Evolutionary conservation across 2,329 filamentous ascomycete genomes (phyloP).

Genomic region (Taxawa tesnikishii): DNA sequence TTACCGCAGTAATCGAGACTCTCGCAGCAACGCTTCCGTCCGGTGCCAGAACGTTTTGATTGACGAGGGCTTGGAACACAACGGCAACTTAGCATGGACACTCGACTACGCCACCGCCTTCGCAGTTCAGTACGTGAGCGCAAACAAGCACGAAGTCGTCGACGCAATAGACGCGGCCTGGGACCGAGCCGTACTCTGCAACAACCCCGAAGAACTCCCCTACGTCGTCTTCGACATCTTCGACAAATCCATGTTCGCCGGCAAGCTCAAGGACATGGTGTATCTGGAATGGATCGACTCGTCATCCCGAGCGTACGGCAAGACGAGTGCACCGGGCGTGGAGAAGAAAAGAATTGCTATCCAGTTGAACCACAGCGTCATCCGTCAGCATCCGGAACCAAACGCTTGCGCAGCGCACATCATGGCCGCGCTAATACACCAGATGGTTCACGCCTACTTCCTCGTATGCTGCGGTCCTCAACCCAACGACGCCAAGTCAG

Average conservation of each 20-base stretch:
- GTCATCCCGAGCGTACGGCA: conserved; percentile 18
- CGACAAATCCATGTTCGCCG: conserved; percentile 23
- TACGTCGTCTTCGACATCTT: conserved; percentile 24
- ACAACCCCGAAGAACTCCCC: conserved; percentile 14
- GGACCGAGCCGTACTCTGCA: conserved; percentile 10
- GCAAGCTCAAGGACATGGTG: conserved; percentile 24
- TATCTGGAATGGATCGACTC: conserved; percentile 19
- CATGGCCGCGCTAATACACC: conserved; percentile 26
- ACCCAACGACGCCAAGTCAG: conserved; percentile 16
- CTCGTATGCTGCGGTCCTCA: conserved; percentile 27
- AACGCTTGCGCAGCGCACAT: conserved; percentile 21
- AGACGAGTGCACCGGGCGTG: conserved; percentile 22
- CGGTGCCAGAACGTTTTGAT: too few species aligned
- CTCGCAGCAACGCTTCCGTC: too few species aligned
- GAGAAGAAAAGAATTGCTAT: conserved; percentile 22
- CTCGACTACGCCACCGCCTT: conserved; percentile 30
- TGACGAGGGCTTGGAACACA: conserved; percentile 11
- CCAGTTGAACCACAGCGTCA: conserved; percentile 15
- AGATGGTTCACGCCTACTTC: conserved; percentile 35
- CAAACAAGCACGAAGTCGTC: conserved; percentile 12
- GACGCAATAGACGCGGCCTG: conserved; percentile 15
- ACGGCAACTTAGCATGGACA: conserved; percentile 24
- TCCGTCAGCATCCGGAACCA: too few species aligned
- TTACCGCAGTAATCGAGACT: too few species aligned
- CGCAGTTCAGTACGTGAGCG: conserved; percentile 20